Conservation (phyloP, 108 stramenopile species). For the Nitzschia putrida region DNA sequence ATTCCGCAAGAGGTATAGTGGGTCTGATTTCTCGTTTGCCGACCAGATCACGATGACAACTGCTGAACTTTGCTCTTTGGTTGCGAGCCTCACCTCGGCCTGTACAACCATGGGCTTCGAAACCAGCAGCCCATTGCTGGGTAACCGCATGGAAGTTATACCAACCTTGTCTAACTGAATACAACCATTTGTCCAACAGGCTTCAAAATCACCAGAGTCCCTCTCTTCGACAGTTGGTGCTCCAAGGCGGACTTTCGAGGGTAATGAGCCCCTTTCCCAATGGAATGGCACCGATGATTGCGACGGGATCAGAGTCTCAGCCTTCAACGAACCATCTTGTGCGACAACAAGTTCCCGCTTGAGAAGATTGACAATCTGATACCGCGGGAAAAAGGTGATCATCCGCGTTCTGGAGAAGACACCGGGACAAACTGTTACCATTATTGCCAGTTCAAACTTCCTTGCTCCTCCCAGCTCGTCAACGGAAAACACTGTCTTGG, state of each 20-base stretch:
- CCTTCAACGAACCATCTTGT: slow-evolving; percentile 62
- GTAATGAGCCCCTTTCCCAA: slow-evolving; percentile 56
- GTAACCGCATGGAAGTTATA: slow-evolving; percentile 72
- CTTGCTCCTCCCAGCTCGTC: slow-evolving; percentile 59
- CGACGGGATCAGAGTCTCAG: slow-evolving; percentile 50
- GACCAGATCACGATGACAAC: slow-evolving; percentile 75
- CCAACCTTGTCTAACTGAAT: slow-evolving; percentile 74
- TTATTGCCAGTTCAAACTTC: slow-evolving; percentile 71
- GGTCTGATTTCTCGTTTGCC: slow-evolving; percentile 67
- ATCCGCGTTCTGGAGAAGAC: slow-evolving; percentile 65
- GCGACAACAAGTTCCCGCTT: slow-evolving; percentile 56
- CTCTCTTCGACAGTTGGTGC: slow-evolving; percentile 37
- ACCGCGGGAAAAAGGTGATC: slow-evolving; percentile 68
- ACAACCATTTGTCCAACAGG: slow-evolving; percentile 66
- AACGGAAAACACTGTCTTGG: slow-evolving; percentile 67
- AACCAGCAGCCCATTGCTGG: slow-evolving; percentile 29
- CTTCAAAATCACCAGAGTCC: slow-evolving; percentile 29
- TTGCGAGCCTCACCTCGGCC: slow-evolving; percentile 74
- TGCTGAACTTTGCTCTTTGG: slow-evolving; percentile 70
- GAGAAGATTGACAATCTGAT: slow-evolving; percentile 75
- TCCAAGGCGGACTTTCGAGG: slow-evolving; percentile 55
- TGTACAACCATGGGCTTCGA: slow-evolving; percentile 63
- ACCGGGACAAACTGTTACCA: slow-evolving; percentile 63
- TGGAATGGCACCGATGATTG: slow-evolving; percentile 66
- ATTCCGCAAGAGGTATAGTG: slow-evolving; percentile 70